Evolutionary conservation across 2,329 filamentous ascomycete genomes (phyloP).

Genomic region (Colletotrichum chrysophilum): DNA sequence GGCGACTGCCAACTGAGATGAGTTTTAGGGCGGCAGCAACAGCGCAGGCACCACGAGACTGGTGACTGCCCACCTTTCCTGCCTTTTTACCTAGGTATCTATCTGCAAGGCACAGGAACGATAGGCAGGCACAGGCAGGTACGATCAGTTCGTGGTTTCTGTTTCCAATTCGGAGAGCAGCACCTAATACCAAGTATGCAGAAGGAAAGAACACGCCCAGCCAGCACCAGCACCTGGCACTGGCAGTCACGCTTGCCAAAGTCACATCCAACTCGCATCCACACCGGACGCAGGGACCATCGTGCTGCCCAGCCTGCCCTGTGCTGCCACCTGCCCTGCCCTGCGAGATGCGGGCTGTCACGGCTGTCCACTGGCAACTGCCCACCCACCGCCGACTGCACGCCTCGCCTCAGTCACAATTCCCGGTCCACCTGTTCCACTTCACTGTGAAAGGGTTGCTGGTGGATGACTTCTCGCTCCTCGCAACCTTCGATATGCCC

Average conservation of each 20-base stretch:
- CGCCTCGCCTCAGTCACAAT: not conserved
- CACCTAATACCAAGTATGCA: not conserved
- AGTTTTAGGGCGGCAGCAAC: not conserved
- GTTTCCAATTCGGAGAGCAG: not conserved
- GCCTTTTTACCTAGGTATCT: not conserved
- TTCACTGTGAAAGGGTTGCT: not conserved
- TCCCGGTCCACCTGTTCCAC: not conserved
- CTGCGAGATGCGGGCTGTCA: not conserved
- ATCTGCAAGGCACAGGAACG: slow-evolving; percentile 4
- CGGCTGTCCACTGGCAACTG: not conserved
- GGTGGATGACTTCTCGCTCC: not conserved
- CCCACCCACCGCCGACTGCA: not conserved
- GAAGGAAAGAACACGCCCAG: not conserved
- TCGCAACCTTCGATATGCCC: not conserved
- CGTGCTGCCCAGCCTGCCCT: not conserved
- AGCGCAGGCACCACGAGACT: not conserved
- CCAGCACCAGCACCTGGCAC: not conserved
- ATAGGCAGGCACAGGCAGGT: not conserved
- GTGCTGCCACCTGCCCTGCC: not conserved
- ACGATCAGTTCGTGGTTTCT: not conserved
- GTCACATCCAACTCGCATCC: not conserved
- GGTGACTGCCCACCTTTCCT: not conserved
- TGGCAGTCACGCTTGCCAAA: not conserved
- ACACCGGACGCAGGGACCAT: slow-evolving; percentile 9
- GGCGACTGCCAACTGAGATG: not conserved